These are phyloP conservation scores for Phycomyces blakesleeanus DNA, from an alignment of 192 early-diverging fungal species.

Conservation along the genomic window DNA sequence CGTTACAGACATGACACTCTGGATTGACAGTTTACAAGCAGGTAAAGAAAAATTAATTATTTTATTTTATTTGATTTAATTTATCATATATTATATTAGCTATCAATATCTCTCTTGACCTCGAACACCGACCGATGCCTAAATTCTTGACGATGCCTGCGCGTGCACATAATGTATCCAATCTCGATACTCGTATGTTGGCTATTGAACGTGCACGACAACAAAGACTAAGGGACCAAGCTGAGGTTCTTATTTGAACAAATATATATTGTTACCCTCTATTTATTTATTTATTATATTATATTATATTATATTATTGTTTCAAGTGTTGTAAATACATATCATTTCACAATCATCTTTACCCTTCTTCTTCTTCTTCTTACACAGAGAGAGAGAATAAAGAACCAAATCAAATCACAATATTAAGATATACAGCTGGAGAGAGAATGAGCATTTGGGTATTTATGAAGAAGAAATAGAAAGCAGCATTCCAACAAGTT, in stretches of 20 bases:
- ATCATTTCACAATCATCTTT: too few species aligned
- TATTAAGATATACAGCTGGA: too few species aligned
- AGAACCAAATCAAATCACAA: too few species aligned
- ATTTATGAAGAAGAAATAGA: too few species aligned
- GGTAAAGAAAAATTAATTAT: conserved; percentile 13
- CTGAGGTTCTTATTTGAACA: conserved; percentile 23
- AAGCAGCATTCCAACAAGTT: too few species aligned
- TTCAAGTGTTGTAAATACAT: too few species aligned
- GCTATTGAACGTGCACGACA: conserved; percentile 19
- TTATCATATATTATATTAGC: conserved; percentile 17
- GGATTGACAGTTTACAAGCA: conserved; percentile 50
- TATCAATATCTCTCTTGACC: conserved; percentile 42
- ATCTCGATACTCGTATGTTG: conserved; percentile 4
- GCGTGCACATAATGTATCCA: neutral
- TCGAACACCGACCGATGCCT: conserved; percentile 47
- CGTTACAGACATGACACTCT: conserved; percentile 40
- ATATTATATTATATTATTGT: too few species aligned
- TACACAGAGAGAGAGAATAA: too few species aligned
- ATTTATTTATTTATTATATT: too few species aligned
- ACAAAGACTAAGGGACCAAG: conserved; percentile 22
- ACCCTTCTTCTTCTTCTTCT: too few species aligned
- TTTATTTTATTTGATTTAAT: neutral
- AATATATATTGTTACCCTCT: neutral
- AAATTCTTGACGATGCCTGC: conserved; percentile 46
- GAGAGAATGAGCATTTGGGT: too few species aligned